These are phyloP conservation scores for Malassezia japonica DNA, from an alignment of 1,284 basidiomycete genomes.

Conservation along the genomic window DNA sequence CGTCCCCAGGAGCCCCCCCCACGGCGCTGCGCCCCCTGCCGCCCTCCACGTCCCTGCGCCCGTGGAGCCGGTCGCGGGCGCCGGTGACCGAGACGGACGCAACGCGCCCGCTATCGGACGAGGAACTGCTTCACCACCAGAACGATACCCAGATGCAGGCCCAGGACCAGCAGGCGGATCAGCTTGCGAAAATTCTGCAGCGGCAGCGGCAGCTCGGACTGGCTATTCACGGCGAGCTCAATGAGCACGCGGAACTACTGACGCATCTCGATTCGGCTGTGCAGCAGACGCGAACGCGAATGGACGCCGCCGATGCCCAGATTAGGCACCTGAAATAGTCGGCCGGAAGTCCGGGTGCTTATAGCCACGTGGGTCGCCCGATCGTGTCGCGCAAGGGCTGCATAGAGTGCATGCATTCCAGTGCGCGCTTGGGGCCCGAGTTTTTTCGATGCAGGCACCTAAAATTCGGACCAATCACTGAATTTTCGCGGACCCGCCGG, in stretches of 20 bases:
- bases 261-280: conserved; percentile 67
- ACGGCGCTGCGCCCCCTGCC: too few species aligned
- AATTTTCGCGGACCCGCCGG: not conserved
- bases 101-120: conserved; percentile 76
- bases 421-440: not conserved
- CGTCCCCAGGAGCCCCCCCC: not conserved
- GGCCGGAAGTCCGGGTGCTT: too few species aligned
- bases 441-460: not conserved
- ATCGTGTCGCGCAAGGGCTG: not conserved
- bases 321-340: conserved; percentile 52
- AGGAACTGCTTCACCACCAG: conserved; percentile 70
- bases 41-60: not conserved
- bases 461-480: not conserved
- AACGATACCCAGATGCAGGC: conserved; percentile 62
- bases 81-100: conserved; percentile 78
- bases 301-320: conserved; percentile 68
- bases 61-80: too few species aligned
- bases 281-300: conserved; percentile 63
- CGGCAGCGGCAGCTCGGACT: conserved; percentile 76
- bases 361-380: too few species aligned
- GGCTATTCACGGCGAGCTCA: conserved; percentile 75
- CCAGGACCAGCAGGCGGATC: conserved; percentile 72
- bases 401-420: not conserved
- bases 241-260: conserved; percentile 73
- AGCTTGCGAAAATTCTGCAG: conserved; percentile 70